These are phyloP conservation scores for Ensete glaucum DNA, from an alignment of 176 grass and related monocot genomes.

Conservation along the genomic window DNA sequence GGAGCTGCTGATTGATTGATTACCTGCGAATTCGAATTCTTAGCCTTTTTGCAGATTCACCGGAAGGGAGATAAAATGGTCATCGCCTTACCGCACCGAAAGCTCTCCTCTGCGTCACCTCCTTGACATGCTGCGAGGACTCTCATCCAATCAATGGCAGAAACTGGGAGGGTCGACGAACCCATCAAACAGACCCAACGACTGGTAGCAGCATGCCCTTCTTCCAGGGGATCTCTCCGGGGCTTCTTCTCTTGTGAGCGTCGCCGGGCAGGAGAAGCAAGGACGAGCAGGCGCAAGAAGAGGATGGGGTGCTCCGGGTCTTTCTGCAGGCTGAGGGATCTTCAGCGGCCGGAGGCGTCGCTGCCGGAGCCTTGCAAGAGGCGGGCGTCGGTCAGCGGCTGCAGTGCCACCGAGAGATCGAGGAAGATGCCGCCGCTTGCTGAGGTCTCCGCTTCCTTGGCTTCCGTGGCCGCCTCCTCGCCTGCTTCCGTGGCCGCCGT, in stretches of 20 bases:
- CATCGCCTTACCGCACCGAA: too few species aligned
- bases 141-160: too few species aligned
- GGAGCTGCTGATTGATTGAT: too few species aligned
- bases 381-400: conserved; percentile 48
- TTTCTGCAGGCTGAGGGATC: conserved; percentile 36
- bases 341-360: neutral
- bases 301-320: conserved; percentile 48
- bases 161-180: neutral
- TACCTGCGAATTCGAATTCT: too few species aligned
- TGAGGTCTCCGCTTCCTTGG: conserved; percentile 18
- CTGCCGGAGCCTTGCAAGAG: conserved; percentile 48
- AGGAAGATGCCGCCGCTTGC: conserved; percentile 51
- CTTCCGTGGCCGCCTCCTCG: conserved; percentile 9
- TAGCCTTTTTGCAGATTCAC: too few species aligned
- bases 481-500: conserved; percentile 20
- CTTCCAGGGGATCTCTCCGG: conserved; percentile 52
- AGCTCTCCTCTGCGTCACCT: too few species aligned
- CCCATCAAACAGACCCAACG: neutral
- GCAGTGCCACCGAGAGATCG: conserved; percentile 25
- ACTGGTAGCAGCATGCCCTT: conserved; percentile 36
- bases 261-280: neutral
- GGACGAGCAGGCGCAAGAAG: conserved; percentile 27
- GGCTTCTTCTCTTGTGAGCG: conserved; percentile 66
- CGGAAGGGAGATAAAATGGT: too few species aligned
- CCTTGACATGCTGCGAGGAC: too few species aligned